Evolutionary conservation across 148 eudicot genomes (phyloP), one percentile per base, ranked within the genome.

Genomic region (Simmondsia chinensis): DNA sequence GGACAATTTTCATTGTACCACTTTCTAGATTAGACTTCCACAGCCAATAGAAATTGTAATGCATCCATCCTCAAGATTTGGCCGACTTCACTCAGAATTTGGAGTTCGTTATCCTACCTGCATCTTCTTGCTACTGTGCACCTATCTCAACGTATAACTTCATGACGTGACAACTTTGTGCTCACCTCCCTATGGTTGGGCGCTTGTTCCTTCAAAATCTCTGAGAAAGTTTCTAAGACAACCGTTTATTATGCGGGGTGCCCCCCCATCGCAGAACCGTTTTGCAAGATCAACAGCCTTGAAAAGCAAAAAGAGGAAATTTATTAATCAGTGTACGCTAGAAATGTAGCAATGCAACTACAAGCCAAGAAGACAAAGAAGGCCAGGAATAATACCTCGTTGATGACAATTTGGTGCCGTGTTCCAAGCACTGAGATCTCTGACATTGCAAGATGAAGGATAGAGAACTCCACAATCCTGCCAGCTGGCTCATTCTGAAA

Each of bases 281-380:
- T 87, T 87, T 49, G 96, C 85, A 23, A 87, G 87, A 66, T 87
- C 94, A 50, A 82, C 96, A 43, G 96, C 94, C 95, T 86, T 53
- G 54, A 70, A 9, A 7, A 55, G 45, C 4, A 26, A 13, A n/a
- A 17, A 54, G 5, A 23, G 6, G 18, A 7, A 10, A 18, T 50
- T 20, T 29, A 29, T 16, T 14, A 20, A 34, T 39, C 33, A 31
- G 11, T 9, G 3, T 31, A 20, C 1, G 1, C 3, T 20, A 16
- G 9, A 22, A 10, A 26, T 11, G 7, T 4, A 6, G 16, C 3
- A 16, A 17, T 20, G 40, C 24, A 24, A 9, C 27, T 26, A 30
- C 10, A 16, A 32, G 9, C 13, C 3, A 43, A 42, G 19, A 60
- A 38, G 13, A 6, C 34, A 60, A 27, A 17, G 16, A 43, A 38